Conservation (phyloP, 345 rosid species). For the Citrus sp. region DNA sequence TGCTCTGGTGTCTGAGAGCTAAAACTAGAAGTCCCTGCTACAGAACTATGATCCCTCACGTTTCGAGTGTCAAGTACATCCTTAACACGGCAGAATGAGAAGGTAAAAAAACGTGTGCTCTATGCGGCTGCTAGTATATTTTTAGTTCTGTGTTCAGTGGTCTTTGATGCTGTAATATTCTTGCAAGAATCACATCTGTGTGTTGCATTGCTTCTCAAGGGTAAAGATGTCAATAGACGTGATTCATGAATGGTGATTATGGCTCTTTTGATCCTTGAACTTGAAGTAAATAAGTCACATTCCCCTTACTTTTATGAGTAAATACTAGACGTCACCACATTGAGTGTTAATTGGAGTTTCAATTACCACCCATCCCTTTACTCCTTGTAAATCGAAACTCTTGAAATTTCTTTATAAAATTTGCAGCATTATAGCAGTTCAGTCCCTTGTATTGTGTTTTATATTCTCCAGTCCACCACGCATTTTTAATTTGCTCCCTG, state of each 20-base stretch:
- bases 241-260: neutral
- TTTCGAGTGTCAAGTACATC: neutral
- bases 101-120: neutral
- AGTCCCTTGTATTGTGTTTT: too few species aligned
- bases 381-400: too few species aligned
- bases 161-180: neutral
- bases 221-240: neutral
- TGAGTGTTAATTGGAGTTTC: too few species aligned
- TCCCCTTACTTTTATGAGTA: too few species aligned
- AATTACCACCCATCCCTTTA: too few species aligned
- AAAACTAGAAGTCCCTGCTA: neutral
- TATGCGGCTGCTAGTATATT: neutral
- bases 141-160: neutral
- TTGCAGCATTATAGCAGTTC: too few species aligned
- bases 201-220: neutral
- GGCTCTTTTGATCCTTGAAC: neutral
- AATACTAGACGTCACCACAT: too few species aligned
- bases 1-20: conserved; percentile 13
- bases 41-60: neutral
- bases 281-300: neutral
- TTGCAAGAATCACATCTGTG: neutral
- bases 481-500: too few species aligned
- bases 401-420: too few species aligned
- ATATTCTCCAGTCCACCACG: too few species aligned
- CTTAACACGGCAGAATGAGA: neutral